These are phyloP conservation scores for Phytophthora ohioensis DNA, from an alignment of 352 stramenopile genomes.

Conservation along the genomic window DNA sequence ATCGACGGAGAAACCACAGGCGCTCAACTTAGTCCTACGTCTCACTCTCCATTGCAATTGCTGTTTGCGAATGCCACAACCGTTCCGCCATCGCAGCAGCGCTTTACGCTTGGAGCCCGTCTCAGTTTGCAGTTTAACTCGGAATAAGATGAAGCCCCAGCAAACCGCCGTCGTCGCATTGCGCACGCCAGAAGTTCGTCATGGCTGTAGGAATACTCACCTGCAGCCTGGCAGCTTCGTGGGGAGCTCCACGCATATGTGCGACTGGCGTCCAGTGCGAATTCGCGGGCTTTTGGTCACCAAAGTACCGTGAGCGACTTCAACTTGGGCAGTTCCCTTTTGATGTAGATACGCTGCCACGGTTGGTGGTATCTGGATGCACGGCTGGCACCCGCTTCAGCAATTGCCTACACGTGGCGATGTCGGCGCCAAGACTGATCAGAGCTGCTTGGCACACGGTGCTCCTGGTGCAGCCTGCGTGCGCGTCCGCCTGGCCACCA, in stretches of 20 bases:
- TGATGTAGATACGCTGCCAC: conserved; percentile 17
- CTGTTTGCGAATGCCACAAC: neutral
- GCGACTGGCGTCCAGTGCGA: neutral
- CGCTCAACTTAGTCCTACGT: neutral
- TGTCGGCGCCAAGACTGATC: neutral
- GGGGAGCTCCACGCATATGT: neutral
- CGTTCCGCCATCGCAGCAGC: neutral
- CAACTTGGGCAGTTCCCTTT: conserved; percentile 15
- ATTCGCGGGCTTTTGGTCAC: too few species aligned
- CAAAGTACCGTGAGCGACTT: conserved; percentile 1
- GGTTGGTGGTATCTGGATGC: conserved; percentile 17
- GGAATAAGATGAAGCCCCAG: conserved; percentile 4
- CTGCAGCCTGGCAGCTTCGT: neutral
- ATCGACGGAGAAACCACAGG: neutral
- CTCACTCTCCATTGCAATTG: neutral
- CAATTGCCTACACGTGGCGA: too few species aligned
- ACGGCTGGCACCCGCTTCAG: neutral
- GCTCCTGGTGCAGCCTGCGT: neutral
- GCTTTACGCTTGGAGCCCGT: neutral
- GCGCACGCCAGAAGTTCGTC: conserved; percentile 3
- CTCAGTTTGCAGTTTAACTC: conserved; percentile 11
- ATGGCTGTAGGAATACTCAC: neutral
- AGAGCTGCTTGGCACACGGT: neutral
- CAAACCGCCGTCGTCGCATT: neutral
- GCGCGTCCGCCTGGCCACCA: neutral